Percentiles rank a stretch among this genome's conserved stretches.
phyloP scores from a whole-genome alignment of 2,329 filamentous ascomycete genomes.

The Aspergillus puulaauensis region DNA sequence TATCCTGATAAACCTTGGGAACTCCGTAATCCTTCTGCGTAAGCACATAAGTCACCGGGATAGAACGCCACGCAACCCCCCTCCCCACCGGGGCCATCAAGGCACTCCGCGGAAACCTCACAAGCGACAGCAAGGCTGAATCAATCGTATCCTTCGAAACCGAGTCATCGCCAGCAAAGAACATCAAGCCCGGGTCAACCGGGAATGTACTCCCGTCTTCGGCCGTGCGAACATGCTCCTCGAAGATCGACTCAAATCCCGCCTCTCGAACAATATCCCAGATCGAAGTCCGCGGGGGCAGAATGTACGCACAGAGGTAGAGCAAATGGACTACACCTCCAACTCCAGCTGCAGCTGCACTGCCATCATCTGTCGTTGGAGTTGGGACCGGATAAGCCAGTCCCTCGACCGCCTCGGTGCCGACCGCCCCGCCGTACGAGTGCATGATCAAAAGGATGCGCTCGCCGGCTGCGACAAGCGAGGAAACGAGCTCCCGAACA shows the following conservation, averaged over 20 bases:
- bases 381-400: no score
- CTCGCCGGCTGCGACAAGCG: constrained; percentile 12
- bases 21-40: constrained; percentile 15
- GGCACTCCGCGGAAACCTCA: neutral
- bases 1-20: constrained; percentile 13
- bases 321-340: no score
- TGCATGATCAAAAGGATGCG: constrained; percentile 24
- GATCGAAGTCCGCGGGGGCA: no score
- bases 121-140: neutral
- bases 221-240: no score
- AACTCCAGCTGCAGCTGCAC: no score
- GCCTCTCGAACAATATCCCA: no score
- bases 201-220: neutral
- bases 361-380: no score
- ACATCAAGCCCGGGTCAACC: neutral
- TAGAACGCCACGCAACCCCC: constrained; percentile 7
- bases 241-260: no score
- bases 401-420: constrained; percentile 15
- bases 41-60: constrained; percentile 17
- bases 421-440: constrained; percentile 27
- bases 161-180: neutral
- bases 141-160: neutral
- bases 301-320: no score
- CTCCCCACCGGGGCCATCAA: neutral
- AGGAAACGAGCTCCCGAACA: neutral